A percentile compares a stretch with the other conserved stretches of the same genome.
phyloP scores from a whole-genome alignment of 202 grass and related monocot species.

The Setaria italica region DNA sequence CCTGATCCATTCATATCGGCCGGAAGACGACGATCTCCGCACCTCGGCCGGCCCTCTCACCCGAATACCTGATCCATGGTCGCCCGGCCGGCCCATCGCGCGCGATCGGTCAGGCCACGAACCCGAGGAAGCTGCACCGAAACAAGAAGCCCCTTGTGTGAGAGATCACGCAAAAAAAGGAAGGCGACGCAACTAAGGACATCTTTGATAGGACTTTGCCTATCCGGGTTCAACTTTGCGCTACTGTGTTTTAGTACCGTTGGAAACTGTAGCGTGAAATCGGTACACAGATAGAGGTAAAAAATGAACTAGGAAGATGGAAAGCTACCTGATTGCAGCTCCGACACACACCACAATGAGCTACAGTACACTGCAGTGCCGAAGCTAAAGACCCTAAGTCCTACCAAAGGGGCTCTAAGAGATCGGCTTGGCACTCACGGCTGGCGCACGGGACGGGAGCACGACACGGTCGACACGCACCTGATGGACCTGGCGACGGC shows the following conservation, averaged over 20 bases:
- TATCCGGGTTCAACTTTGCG: too few relatives aligned
- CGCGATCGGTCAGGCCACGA: slow-evolving; percentile 39
- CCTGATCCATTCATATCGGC: neutral
- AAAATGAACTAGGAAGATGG: too few relatives aligned
- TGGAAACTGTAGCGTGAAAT: too few relatives aligned
- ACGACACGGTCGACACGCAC: neutral
- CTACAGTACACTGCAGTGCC: too few relatives aligned
- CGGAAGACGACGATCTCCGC: neutral
- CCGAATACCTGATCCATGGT: neutral
- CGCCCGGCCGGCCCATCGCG: neutral
- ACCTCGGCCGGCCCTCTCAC: neutral
- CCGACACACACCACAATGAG: too few relatives aligned
- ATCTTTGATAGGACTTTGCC: too few relatives aligned
- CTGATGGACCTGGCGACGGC: slow-evolving; percentile 50
- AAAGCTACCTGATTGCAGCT: too few relatives aligned
- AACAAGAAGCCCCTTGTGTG: neutral
- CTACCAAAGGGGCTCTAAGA: too few relatives aligned
- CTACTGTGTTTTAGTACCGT: too few relatives aligned
- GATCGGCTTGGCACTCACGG: neutral
- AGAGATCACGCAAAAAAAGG: neutral
- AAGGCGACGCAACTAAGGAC: too few relatives aligned
- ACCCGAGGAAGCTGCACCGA: slow-evolving; percentile 59
- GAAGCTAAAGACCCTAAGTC: too few relatives aligned
- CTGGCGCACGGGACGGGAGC: neutral
- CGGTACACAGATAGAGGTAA: too few relatives aligned